A percentile compares a stretch with the other conserved stretches of the same genome.
These are phyloP conservation scores for Geosmithia flava DNA, from an alignment of 2,329 filamentous ascomycete species.

Conservation along the genomic window DNA sequence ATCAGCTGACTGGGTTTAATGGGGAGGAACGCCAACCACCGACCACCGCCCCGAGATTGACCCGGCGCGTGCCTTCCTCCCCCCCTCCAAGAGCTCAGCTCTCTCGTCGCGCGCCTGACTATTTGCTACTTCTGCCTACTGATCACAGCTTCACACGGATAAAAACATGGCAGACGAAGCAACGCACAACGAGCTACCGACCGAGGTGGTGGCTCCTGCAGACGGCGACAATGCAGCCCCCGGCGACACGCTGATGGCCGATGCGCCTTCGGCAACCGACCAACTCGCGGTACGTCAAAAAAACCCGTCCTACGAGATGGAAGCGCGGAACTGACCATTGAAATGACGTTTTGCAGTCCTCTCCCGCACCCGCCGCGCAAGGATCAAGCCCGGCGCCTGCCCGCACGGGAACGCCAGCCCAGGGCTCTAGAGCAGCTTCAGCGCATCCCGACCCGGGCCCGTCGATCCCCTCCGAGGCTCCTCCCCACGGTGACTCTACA, in stretches of 20 bases:
- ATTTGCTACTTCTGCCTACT: too few species aligned
- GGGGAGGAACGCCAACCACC: not conserved
- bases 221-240: constrained; percentile 7
- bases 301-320: not conserved
- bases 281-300: constrained; percentile 22
- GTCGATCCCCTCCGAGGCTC: constrained; percentile 46
- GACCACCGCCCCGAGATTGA: constrained; percentile 1
- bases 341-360: constrained; percentile 13
- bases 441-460: constrained; percentile 40
- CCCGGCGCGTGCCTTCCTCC: constrained; percentile 1
- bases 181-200: constrained; percentile 7
- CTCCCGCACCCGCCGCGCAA: constrained; percentile 21
- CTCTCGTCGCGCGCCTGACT: not conserved
- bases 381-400: constrained; percentile 28
- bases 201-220: constrained; percentile 6
- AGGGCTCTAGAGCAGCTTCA: constrained; percentile 42
- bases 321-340: not conserved
- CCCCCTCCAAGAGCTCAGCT: not conserved
- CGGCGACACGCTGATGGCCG: constrained; percentile 29
- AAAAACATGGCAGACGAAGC: constrained; percentile 16
- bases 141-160: too few species aligned
- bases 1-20: constrained; percentile 20
- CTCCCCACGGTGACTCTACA: constrained; percentile 54
- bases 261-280: constrained; percentile 20
- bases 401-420: constrained; percentile 36